Evolutionary conservation across 2,329 filamentous ascomycete genomes (phyloP).

Genomic region (Claviceps fusiformis): DNA sequence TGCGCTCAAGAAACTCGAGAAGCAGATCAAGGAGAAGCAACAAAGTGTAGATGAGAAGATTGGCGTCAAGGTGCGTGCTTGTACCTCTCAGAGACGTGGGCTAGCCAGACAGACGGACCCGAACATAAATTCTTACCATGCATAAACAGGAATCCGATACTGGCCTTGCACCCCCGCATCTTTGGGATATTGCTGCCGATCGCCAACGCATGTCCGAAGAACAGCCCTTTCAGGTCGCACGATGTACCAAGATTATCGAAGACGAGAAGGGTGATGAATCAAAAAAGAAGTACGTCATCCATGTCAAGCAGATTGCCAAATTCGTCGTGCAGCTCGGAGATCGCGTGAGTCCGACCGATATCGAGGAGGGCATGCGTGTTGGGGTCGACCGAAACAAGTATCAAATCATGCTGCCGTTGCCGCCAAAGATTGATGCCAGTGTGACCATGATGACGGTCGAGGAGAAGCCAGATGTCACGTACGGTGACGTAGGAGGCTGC

Average conservation of each 20-base stretch:
- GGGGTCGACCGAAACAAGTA: conserved; percentile 99
- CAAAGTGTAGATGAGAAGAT: conserved; percentile 98
- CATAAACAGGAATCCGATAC: conserved; percentile 82
- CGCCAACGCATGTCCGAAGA: conserved; percentile 98
- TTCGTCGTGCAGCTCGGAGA: conserved; percentile 97
- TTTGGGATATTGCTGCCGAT: conserved; percentile 97
- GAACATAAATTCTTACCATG: conserved; percentile 9
- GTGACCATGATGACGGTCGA: conserved; percentile 99
- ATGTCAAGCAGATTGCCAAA: conserved; percentile 99
- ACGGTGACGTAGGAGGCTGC: conserved; percentile 95
- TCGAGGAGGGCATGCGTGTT: conserved; percentile 97
- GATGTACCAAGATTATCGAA: conserved; percentile 98
- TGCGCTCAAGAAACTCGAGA: conserved; percentile 91
- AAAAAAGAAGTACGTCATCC: conserved; percentile 99
- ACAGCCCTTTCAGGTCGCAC: conserved; percentile 90
- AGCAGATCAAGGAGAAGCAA: conserved; percentile 99
- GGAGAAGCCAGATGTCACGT: conserved; percentile 98
- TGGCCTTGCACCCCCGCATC: conserved; percentile 90
- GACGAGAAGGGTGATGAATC: conserved; percentile 86
- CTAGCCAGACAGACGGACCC: neutral
- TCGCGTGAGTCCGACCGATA: conserved; percentile 93
- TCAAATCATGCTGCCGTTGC: conserved; percentile 90
- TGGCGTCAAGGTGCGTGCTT: conserved; percentile 52
- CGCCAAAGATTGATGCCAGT: conserved; percentile 96
- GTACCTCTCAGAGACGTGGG: neutral